Conservation (phyloP, 345 rosid genomes). For the Bruguiera parviflora region DNA sequence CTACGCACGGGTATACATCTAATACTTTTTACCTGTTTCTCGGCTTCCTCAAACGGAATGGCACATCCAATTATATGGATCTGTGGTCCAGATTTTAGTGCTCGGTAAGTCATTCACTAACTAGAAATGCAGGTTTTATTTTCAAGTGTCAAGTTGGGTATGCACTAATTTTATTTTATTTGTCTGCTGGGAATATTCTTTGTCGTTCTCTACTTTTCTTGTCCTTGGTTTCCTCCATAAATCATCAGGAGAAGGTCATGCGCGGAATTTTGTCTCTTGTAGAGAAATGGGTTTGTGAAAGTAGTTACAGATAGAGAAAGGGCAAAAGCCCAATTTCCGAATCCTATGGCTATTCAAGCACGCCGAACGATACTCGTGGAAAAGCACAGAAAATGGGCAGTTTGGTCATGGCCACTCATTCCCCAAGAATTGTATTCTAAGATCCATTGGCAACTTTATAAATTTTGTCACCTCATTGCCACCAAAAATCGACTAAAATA, state of each 20-base stretch:
- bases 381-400: constrained; percentile 3
- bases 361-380: neutral
- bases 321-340: too few species aligned
- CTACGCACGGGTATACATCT: neutral
- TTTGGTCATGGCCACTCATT: constrained; percentile 4
- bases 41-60: neutral
- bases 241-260: constrained; percentile 37
- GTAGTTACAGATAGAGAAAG: too few species aligned
- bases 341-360: too few species aligned
- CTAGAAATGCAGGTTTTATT: neutral
- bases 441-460: neutral
- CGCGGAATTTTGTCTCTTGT: constrained; percentile 28
- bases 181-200: constrained; percentile 8
- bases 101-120: neutral
- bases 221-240: constrained; percentile 30
- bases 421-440: constrained; percentile 8
- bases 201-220: neutral
- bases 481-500: constrained; percentile 6
- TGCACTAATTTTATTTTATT: neutral
- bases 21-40: neutral
- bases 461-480: neutral
- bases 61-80: neutral
- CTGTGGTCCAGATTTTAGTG: constrained; percentile 8
- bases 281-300: neutral
- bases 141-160: constrained; percentile 3